Conservation (phyloP, 73 alveolate genomes). For the Paramecium sexaurelia region DNA sequence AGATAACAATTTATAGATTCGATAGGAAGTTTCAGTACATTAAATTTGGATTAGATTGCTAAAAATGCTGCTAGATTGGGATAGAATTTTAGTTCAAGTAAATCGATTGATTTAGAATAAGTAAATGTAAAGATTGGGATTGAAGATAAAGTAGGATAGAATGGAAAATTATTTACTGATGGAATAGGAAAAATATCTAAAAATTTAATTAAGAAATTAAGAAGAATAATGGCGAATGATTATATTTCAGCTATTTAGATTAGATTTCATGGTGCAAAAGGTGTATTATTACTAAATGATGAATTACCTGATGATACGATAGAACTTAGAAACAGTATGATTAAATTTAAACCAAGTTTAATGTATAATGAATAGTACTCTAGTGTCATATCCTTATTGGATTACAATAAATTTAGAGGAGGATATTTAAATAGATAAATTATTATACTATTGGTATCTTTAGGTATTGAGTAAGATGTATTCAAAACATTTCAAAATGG, state of each 20-base stretch:
- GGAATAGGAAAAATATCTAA: constrained; percentile 87
- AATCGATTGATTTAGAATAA: constrained; percentile 70
- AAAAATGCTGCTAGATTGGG: constrained; percentile 92
- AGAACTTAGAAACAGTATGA: constrained; percentile 83
- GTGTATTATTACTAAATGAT: constrained; percentile 85
- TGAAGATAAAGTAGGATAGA: background rate
- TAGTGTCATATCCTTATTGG: constrained; percentile 76
- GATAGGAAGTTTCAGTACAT: constrained; percentile 83
- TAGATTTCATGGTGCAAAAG: constrained; percentile 86
- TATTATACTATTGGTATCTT: constrained; percentile 74
- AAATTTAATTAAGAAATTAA: constrained; percentile 76
- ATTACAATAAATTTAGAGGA: constrained; percentile 77
- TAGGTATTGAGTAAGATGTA: constrained; percentile 70
- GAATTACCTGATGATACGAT: constrained; percentile 73
- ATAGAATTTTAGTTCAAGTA: constrained; percentile 84
- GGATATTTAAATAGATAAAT: constrained; percentile 89
- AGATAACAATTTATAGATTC: constrained; percentile 68
- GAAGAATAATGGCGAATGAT: constrained; percentile 71
- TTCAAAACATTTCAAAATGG: constrained; percentile 67
- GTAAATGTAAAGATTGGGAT: background rate
- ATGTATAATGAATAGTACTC: background rate
- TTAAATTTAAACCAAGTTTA: constrained; percentile 77
- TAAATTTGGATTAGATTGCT: constrained; percentile 70
- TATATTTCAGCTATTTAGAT: constrained; percentile 84
- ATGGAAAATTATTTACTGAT: constrained; percentile 74